Base-by-base conservation (phyloP, 2,329 filamentous ascomycete species). In the Ciborinia camelliae region DNA sequence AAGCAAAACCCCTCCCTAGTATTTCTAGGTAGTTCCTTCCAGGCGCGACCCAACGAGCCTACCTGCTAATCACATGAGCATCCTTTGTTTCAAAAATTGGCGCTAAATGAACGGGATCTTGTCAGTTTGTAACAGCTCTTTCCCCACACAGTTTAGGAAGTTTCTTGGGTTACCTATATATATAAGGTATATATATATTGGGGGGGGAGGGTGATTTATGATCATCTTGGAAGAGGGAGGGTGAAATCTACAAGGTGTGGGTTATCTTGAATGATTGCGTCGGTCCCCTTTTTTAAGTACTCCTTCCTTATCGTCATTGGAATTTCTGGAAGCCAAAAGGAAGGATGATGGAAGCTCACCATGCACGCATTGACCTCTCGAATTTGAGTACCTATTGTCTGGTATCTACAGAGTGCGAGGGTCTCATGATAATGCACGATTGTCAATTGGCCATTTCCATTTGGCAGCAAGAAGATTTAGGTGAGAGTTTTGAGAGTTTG, bases 81-180 rank as follows among this genome's bases (percentile, higher is more conserved):
- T 62, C 60, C 50, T 55, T 62, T 55, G 60, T 62, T 62, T 62
- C 60, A 45, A 45, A 52, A 23, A 15, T 57, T 28, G 32, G 30
- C 23, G 41, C 15, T 18, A 54, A 53, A 50, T 55, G 30, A 32
- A 37, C 30, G 39, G 39, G 57, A 43, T 62, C 62, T 23, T 65
- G n/a, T n/a, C n/a, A n/a, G n/a, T n/a, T n/a, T n/a, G 63, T 65
- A 39, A 47, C 63, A 62, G 58, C 43, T 23, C 18, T 37, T 32
- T 35, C 43, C 62, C 32, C 32, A 43, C 52, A 58, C 43, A 23
- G 51, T 63, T 45, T 41, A 55, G 51, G 14, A 35, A 43, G 30
- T 41, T 37, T 32, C 47, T 47, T 12, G n/a, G 28, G 45, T 32
- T 20, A 61, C 20, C 10, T 14, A 8, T 14, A 43, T 43, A 5